These are phyloP conservation scores for Rhizoclosmatium globosum DNA, from an alignment of 192 early-diverging fungal species.

Conservation along the genomic window DNA sequence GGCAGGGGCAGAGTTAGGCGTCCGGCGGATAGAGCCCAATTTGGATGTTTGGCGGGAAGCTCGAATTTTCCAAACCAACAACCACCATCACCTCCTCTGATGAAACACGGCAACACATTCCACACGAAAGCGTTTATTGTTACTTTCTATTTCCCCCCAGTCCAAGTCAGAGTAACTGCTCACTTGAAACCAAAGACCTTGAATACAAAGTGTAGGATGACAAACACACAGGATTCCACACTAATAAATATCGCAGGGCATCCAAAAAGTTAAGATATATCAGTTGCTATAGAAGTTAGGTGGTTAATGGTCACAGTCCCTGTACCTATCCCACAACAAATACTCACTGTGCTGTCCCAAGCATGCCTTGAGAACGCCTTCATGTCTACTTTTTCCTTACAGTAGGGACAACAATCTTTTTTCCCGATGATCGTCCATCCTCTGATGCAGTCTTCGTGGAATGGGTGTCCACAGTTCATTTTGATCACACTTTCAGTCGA, in stretches of 20 bases:
- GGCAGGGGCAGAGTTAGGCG: no score
- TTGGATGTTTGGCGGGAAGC: background rate
- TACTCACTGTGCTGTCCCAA: constrained; percentile 57
- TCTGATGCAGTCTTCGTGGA: constrained; percentile 57
- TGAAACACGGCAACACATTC: background rate
- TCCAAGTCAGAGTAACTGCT: background rate
- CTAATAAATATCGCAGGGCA: constrained; percentile 59
- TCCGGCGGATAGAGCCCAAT: no score
- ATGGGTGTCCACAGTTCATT: constrained; percentile 52
- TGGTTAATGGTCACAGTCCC: no score
- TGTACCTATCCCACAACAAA: no score
- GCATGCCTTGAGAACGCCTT: constrained; percentile 54
- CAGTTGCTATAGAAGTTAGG: constrained; percentile 27
- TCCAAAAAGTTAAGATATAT: constrained; percentile 58
- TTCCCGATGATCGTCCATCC: constrained; percentile 65
- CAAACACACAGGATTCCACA: constrained; percentile 64
- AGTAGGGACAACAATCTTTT: constrained; percentile 64
- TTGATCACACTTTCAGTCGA: constrained; percentile 28
- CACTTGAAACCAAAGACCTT: constrained; percentile 56
- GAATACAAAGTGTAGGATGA: constrained; percentile 56
- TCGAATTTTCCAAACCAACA: background rate
- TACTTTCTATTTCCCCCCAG: background rate
- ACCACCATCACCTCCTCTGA: background rate
- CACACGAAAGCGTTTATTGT: background rate
- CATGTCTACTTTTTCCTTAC: constrained; percentile 66